phyloP scores from a whole-genome alignment of 345 rosid genomes.

The Eucalyptus sp. region DNA sequence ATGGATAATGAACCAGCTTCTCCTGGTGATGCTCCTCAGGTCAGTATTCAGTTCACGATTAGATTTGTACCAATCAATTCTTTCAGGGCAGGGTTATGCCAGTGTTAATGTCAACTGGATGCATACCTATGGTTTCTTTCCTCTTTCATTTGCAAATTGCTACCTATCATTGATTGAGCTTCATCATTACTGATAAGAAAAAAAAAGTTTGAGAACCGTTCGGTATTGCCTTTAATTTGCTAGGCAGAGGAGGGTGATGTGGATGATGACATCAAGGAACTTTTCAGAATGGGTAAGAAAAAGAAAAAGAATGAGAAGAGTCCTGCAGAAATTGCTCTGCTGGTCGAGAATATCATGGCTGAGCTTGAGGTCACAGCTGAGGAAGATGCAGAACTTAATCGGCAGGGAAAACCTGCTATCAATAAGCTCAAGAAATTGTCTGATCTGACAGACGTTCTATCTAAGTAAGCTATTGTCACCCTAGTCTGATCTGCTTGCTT shows the following conservation, averaged over 20 bases:
- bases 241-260: conserved; percentile 94
- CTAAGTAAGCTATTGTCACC: conserved; percentile 48
- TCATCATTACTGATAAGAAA: background rate
- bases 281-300: conserved; percentile 82
- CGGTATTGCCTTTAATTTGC: background rate
- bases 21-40: conserved; percentile 80
- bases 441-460: conserved; percentile 83
- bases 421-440: conserved; percentile 91
- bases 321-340: conserved; percentile 79
- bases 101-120: background rate
- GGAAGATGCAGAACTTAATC: conserved; percentile 83
- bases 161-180: background rate
- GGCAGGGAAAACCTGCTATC: conserved; percentile 80
- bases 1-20: conserved; percentile 47
- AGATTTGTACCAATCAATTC: background rate
- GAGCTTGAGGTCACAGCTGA: conserved; percentile 95
- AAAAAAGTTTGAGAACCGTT: background rate
- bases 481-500: background rate
- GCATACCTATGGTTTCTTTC: background rate
- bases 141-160: background rate
- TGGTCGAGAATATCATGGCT: conserved; percentile 93
- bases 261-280: conserved; percentile 73
- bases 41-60: background rate
- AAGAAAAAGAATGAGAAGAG: conserved; percentile 81
- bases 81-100: background rate